Base-by-base conservation (phyloP, 2,329 filamentous ascomycete genomes). In the Lachnellula occidentalis region DNA sequence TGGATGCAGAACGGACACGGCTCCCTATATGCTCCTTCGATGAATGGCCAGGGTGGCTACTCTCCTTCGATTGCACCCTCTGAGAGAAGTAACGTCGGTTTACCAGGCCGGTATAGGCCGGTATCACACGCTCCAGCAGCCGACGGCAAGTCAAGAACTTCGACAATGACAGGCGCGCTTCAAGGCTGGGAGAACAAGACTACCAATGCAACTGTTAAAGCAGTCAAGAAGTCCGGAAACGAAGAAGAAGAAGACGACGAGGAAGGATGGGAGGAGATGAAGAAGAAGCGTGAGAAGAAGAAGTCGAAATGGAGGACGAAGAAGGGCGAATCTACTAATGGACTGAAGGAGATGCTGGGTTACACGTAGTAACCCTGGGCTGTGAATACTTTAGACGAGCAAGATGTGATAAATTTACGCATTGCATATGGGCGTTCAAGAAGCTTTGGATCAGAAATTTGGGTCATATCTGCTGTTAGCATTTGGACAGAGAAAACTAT, bases 1-100 rank as follows among this genome's bases (percentile, higher is more conserved):
- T 83, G 82, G 75, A 73, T 83, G 45, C 78, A 79, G 53, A 76
- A 63, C 5, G 41, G 53, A 36, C 69, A 62, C 43, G 73, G 70
- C 4, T 61, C 69, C 17, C 71, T 73, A 6, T 80, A 77, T 61
- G 71, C 78, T 15, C 78, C 78, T 4, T 81, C 79, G 12, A 75
- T 81, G 14, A 57, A 60, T 37, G 53, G 63, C 71, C 51, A 76
- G 73, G 71, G 80, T 9, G 84, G 82, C 8, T 97, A 97, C 71
- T 81, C 91, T 1, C 85, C 91, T 1, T 97, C 92, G 1, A 95
- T 99, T 62, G 92, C 94, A 2, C 94, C 94, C 1, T 96, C 90
- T 5, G 94, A 97, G 74, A 87, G 94, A 58, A 97, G 92, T 77
- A 97, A 95, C 69, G 77, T 96, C 58, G 94, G 94, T 15, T 79